Evolutionary conservation across 768 basidiomycete genomes (phyloP).

Genomic region (Mycena epipterygia): DNA sequence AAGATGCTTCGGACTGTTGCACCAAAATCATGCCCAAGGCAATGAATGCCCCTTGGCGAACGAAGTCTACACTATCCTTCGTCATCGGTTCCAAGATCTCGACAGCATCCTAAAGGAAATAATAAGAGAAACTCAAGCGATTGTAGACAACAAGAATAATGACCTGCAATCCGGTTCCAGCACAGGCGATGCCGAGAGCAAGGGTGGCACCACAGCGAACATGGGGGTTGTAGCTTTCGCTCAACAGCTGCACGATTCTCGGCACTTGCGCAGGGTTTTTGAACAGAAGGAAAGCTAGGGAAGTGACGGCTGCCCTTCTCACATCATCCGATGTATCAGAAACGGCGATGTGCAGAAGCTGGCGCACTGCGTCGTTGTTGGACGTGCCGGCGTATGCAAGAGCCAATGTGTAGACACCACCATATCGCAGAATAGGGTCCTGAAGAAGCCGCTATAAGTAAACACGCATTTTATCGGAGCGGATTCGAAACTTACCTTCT

Average conservation of each 20-base stretch:
- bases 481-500: slow-evolving; percentile 73
- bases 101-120: slow-evolving; percentile 83
- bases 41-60: slow-evolving; percentile 96
- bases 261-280: slow-evolving; percentile 97
- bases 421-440: slow-evolving; percentile 98
- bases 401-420: slow-evolving; percentile 96
- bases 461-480: background rate
- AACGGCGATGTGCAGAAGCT: slow-evolving; percentile 94
- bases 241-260: slow-evolving; percentile 94
- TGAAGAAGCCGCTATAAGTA: slow-evolving; percentile 48
- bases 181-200: slow-evolving; percentile 96
- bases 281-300: slow-evolving; percentile 96
- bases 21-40: slow-evolving; percentile 97
- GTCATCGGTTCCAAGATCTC: slow-evolving; percentile 98
- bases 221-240: slow-evolving; percentile 99
- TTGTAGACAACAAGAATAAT: slow-evolving; percentile 32
- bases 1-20: slow-evolving; percentile 93
- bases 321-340: slow-evolving; percentile 99
- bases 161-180: slow-evolving; percentile 95
- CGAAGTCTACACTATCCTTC: slow-evolving; percentile 97
- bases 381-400: slow-evolving; percentile 97
- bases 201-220: slow-evolving; percentile 97
- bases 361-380: slow-evolving; percentile 93
- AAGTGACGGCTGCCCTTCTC: slow-evolving; percentile 94
- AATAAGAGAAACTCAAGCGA: slow-evolving; percentile 4